phyloP scores from a whole-genome alignment of 441 rosid genomes.

The Euphorbia celastroides region DNA sequence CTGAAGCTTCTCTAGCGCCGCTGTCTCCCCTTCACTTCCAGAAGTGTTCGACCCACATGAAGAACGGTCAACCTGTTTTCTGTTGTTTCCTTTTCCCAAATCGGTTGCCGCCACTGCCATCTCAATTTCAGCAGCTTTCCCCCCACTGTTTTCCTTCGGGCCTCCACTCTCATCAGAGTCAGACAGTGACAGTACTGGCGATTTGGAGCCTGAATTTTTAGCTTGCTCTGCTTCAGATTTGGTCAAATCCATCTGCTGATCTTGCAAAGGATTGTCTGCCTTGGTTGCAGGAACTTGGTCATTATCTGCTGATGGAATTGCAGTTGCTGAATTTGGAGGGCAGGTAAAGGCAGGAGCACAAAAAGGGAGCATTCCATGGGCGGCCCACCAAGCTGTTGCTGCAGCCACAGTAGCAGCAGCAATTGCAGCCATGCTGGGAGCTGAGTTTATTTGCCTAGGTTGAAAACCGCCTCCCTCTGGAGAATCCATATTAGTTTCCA shows the following conservation, averaged over 20 bases:
- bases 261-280: conserved; percentile 29
- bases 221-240: conserved; percentile 49
- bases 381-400: conserved; percentile 98
- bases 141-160: conserved; percentile 34
- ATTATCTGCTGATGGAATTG: conserved; percentile 36
- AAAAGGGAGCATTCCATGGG: conserved; percentile 83
- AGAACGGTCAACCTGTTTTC: conserved; percentile 74
- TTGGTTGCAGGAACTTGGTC: conserved; percentile 29
- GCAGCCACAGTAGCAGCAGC: conserved; percentile 94
- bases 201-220: conserved; percentile 49
- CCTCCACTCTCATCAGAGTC: conserved; percentile 54
- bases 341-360: conserved; percentile 68
- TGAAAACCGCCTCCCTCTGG: conserved; percentile 41
- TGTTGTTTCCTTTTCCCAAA: conserved; percentile 40
- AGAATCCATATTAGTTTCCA: conserved; percentile 50
- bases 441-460: conserved; percentile 39
- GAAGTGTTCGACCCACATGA: conserved; percentile 94
- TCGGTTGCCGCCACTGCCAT: conserved; percentile 37
- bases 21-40: conserved; percentile 81
- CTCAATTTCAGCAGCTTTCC: conserved; percentile 34
- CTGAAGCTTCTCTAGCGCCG: conserved; percentile 56
- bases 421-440: conserved; percentile 67
- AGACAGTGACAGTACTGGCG: conserved; percentile 35
- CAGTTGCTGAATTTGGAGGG: conserved; percentile 40
- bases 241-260: conserved; percentile 35